These are phyloP conservation scores for Trichoderma pleuroti DNA, from an alignment of 2,329 filamentous ascomycete genomes.

Conservation along the genomic window DNA sequence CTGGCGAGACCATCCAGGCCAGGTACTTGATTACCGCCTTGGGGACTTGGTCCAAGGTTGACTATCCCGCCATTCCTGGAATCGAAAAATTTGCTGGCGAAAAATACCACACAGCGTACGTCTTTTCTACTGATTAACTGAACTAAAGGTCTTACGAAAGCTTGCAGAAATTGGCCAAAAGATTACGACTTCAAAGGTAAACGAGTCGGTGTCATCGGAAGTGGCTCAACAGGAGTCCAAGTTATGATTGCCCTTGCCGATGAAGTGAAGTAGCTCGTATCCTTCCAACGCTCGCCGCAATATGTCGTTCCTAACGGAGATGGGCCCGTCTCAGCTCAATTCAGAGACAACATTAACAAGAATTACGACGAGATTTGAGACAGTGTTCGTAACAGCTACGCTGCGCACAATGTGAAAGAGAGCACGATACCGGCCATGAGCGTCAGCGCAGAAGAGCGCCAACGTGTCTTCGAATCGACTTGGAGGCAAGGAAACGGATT, in stretches of 20 bases:
- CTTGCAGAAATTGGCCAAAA: not conserved
- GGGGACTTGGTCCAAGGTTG: not conserved
- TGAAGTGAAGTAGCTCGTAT: not conserved
- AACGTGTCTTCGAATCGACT: not conserved
- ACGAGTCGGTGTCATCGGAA: not conserved
- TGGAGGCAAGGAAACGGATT: not conserved
- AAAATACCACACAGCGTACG: not conserved
- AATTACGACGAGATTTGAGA: not conserved
- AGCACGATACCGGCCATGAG: not conserved
- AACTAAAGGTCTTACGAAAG: not conserved
- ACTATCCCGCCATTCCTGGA: not conserved
- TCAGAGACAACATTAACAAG: not conserved
- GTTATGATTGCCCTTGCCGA: not conserved
- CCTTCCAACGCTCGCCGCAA: not conserved
- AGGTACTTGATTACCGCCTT: not conserved
- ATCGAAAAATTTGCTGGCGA: not conserved
- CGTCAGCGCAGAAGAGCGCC: not conserved
- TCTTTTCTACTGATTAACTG: not conserved
- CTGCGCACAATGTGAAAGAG: not conserved
- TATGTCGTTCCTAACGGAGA: not conserved
- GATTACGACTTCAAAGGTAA: not conserved
- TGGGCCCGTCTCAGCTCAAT: not conserved
- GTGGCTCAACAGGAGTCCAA: not conserved
- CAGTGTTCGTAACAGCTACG: not conserved
- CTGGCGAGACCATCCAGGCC: not conserved